Base-by-base conservation (phyloP, 768 basidiomycete genomes). In the Suillus fuscotomentosus region DNA sequence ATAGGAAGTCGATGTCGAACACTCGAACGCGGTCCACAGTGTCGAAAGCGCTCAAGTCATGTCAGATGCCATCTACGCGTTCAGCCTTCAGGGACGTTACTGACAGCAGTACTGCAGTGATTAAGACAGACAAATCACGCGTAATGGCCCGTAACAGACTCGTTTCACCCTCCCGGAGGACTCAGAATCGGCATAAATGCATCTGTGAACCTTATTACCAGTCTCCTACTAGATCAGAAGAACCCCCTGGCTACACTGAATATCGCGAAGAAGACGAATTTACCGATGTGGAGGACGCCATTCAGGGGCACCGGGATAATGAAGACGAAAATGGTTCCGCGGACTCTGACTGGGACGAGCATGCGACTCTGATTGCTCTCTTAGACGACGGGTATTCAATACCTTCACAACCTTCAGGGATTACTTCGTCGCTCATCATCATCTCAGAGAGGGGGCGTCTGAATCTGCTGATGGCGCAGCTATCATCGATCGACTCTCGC, bases 401-500 rank as follows among this genome's bases (percentile, higher is more conserved):
- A 27, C 8, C 31, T 31, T 45, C 1, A 8, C n/a, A 36, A 17
- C 17, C 22, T 39, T 36, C 13, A 39, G 38, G 24, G 17, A 61
- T 36, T 34, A 2, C 47, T 39, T n/a, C 34, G 22, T 27, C 0
- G 67, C 47, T 3, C 17, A 15, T 39, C 7, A 17, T 61, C 65
- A 74, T 45, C 65, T 69, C 38, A 76, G 80, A 57, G 79, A 80
- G 24, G 75, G 78, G 15, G 72, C 73, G 42, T 63, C 80, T 51
- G 76, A 80, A 64, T 72, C 75, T 50, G 76, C 82, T 50, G 78
- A 86, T 54, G 81, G 78, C 22, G 71, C 79, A 34, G 74, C 80
- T 7, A 76, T 82, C 9, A 79, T 83, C 62, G 86, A 85, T 63
- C 79, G 79, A 67, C 79, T 88, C 64, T 81, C 77, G 60, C 68